A percentile compares a stretch with the other conserved stretches of the same genome.
Evolutionary conservation across 495 filamentous ascomycete species (phyloP).

Genomic region (Sabuloglossum arenarium): DNA sequence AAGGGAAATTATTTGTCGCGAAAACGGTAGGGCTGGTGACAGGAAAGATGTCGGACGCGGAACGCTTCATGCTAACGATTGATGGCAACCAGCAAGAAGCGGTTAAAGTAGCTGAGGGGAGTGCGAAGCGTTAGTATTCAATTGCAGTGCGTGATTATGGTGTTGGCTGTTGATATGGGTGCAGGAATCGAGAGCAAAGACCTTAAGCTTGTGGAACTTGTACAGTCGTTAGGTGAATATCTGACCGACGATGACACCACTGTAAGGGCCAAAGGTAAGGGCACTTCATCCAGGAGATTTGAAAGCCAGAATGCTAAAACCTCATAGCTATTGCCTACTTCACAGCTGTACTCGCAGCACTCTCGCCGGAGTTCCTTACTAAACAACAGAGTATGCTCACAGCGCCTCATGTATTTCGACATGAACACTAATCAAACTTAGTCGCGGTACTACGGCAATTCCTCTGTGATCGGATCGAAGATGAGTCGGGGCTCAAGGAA

Average conservation of each 20-base stretch:
- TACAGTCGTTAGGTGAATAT: constrained; percentile 47
- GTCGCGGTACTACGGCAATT: constrained; percentile 35
- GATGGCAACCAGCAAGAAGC: constrained; percentile 3
- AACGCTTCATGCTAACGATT: constrained; percentile 4
- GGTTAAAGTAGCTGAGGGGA: background rate
- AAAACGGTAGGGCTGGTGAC: background rate
- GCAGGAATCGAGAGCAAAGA: constrained; percentile 40
- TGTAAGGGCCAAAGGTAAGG: constrained; percentile 32
- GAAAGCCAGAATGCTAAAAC: background rate
- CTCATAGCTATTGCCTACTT: constrained; percentile 38
- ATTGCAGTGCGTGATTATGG: background rate
- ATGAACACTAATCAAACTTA: background rate
- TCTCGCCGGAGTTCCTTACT: constrained; percentile 38
- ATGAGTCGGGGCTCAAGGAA: constrained; percentile 18
- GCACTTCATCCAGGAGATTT: background rate
- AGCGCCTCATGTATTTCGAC: background rate
- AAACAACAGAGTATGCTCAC: constrained; percentile 33
- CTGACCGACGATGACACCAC: constrained; percentile 48
- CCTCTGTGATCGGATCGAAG: constrained; percentile 38
- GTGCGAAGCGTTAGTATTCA: constrained; percentile 4
- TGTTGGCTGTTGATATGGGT: background rate
- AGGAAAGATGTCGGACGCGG: constrained; percentile 4
- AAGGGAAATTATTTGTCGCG: background rate
- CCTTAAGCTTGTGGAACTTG: constrained; percentile 40
- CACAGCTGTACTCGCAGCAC: constrained; percentile 35